Conservation (phyloP, 225 moss, liverwort and hornwort species). For the Sphagnum contortum region DNA sequence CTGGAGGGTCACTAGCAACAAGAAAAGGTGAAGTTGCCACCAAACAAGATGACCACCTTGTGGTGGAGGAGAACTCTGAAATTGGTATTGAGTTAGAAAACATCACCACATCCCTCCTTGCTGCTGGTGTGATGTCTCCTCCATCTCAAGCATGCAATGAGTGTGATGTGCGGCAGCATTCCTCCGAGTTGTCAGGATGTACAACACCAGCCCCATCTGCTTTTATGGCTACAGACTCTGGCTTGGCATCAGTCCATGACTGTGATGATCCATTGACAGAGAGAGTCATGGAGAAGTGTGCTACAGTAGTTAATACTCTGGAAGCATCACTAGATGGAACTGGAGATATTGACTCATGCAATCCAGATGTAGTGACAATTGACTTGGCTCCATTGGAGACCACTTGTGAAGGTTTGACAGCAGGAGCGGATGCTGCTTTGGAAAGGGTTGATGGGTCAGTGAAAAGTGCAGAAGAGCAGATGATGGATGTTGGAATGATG, state of each 20-base stretch:
- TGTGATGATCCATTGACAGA: too few species aligned
- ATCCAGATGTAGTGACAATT: constrained; percentile 12
- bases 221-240: too few species aligned
- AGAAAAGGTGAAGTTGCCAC: constrained; percentile 3
- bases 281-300: background rate
- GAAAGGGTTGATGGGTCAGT: constrained; percentile 11
- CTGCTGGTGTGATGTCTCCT: too few species aligned
- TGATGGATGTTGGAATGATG: constrained; percentile 1
- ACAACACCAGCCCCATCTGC: too few species aligned
- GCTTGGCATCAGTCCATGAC: too few species aligned
- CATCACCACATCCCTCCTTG: too few species aligned
- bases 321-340: constrained; percentile 4
- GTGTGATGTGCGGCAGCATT: too few species aligned
- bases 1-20: too few species aligned
- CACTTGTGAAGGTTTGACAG: constrained; percentile 4
- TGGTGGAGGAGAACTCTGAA: too few species aligned
- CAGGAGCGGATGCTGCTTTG: constrained; percentile 5
- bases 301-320: constrained; percentile 5
- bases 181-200: too few species aligned
- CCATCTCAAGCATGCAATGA: too few species aligned
- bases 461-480: background rate
- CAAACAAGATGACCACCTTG: constrained; percentile 3
- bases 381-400: constrained; percentile 8
- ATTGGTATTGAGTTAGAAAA: too few species aligned
- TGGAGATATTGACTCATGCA: constrained; percentile 2